Evolutionary conservation across 257 asterid species (phyloP).

Genomic region (Ophiorrhiza pumila): DNA sequence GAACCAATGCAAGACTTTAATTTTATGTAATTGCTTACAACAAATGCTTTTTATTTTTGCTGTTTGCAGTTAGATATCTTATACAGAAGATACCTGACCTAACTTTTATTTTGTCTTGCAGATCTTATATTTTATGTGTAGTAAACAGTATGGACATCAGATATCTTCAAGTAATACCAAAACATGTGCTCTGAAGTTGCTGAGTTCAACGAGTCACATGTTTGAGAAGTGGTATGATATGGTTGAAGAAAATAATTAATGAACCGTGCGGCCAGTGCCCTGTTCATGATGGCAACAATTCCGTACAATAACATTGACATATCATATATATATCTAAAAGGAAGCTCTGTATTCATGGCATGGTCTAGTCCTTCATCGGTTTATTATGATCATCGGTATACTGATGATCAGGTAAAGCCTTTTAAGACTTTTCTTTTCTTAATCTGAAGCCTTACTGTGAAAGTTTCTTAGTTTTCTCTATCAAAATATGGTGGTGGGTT

Average conservation of each 20-base stretch:
- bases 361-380: constrained; percentile 31
- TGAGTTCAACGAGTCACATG: constrained; percentile 30
- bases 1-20: background rate
- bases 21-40: background rate
- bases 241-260: constrained; percentile 24
- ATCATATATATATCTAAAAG: constrained; percentile 19
- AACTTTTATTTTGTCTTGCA: constrained; percentile 26
- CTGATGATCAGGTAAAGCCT: constrained; percentile 39
- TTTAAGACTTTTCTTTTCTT: background rate
- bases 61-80: background rate
- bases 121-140: constrained; percentile 43
- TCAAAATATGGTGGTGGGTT: constrained; percentile 41
- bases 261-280: constrained; percentile 38
- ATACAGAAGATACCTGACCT: constrained; percentile 3
- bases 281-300: constrained; percentile 21
- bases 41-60: background rate
- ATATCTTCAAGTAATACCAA: constrained; percentile 24
- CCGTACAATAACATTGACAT: constrained; percentile 21
- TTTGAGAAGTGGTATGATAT: constrained; percentile 27
- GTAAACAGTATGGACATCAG: constrained; percentile 27
- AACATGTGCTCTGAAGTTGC: constrained; percentile 37
- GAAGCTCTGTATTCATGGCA: constrained; percentile 15
- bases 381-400: constrained; percentile 22
- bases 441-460: constrained; percentile 22
- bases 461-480: constrained; percentile 24